phyloP scores from a whole-genome alignment of 1,139 yeast species.

The Debaryomyces subglobosus region DNA sequence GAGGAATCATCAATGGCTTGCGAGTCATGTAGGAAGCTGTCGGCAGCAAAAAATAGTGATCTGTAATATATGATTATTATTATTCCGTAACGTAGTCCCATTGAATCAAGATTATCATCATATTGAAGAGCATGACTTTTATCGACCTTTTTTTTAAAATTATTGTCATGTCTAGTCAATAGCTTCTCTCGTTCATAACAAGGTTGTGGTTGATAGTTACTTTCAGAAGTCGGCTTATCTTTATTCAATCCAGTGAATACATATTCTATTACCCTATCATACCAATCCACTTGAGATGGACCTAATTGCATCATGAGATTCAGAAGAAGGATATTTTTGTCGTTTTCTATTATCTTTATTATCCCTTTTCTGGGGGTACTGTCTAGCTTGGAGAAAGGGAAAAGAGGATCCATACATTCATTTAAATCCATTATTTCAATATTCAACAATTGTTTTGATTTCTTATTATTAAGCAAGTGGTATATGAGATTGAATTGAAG shows the following conservation, averaged over 20 bases:
- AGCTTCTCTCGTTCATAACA: constrained; percentile 33
- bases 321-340: constrained; percentile 10
- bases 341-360: background rate
- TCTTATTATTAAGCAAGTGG: constrained; percentile 11
- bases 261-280: constrained; percentile 35
- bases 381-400: background rate
- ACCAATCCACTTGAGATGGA: constrained; percentile 27
- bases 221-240: constrained; percentile 7
- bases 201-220: constrained; percentile 22
- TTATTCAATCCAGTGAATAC: constrained; percentile 32
- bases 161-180: constrained; percentile 24
- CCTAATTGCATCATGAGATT: constrained; percentile 23
- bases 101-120: constrained; percentile 31
- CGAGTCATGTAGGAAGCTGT: background rate
- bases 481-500: constrained; percentile 22
- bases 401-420: background rate
- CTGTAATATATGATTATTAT: constrained; percentile 24
- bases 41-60: constrained; percentile 18
- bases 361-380: background rate
- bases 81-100: constrained; percentile 31
- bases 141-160: constrained; percentile 12
- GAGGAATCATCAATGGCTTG: background rate
- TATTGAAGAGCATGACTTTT: constrained; percentile 10
- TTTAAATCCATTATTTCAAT: constrained; percentile 1
- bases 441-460: constrained; percentile 3